Percentiles rank a stretch among this genome's conserved stretches.
Evolutionary conservation across 148 eudicot genomes (phyloP).

Genomic region (Vaccinium myrtillus): DNA sequence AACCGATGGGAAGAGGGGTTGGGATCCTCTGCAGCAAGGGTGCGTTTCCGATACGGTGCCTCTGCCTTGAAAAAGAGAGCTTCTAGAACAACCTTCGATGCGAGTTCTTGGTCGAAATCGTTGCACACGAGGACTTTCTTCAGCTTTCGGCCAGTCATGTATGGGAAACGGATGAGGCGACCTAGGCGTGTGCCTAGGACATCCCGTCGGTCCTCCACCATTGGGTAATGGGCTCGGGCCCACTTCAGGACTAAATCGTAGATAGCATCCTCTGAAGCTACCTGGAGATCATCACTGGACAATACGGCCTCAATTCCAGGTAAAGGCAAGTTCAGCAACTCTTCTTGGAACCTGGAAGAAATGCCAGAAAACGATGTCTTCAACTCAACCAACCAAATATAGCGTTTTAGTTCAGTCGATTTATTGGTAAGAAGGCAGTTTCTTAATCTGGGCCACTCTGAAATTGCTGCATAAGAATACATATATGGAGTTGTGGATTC

Average conservation of each 20-base stretch:
- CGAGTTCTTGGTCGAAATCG: slow-evolving; percentile 48
- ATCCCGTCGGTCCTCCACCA: slow-evolving; percentile 52
- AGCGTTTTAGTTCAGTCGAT: background rate
- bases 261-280: slow-evolving; percentile 74
- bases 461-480: background rate
- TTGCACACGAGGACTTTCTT: slow-evolving; percentile 55
- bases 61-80: slow-evolving; percentile 76
- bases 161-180: slow-evolving; percentile 62
- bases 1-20: slow-evolving; percentile 32
- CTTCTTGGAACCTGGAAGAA: slow-evolving; percentile 54
- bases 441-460: background rate
- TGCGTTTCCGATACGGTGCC: slow-evolving; percentile 57
- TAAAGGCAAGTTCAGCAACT: slow-evolving; percentile 60
- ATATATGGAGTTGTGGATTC: background rate
- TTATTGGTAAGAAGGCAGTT: background rate
- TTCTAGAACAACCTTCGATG: slow-evolving; percentile 49
- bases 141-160: slow-evolving; percentile 63
- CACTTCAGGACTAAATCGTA: slow-evolving; percentile 69
- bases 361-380: background rate
- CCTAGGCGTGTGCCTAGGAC: slow-evolving; percentile 43
- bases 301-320: slow-evolving; percentile 68
- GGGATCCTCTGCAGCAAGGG: slow-evolving; percentile 35
- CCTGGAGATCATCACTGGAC: slow-evolving; percentile 64
- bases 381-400: background rate
- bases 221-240: slow-evolving; percentile 58